A percentile compares a stretch with the other conserved stretches of the same genome.
Evolutionary conservation across 2,329 filamentous ascomycete species (phyloP).

Genomic region (Ascochyta lentis): DNA sequence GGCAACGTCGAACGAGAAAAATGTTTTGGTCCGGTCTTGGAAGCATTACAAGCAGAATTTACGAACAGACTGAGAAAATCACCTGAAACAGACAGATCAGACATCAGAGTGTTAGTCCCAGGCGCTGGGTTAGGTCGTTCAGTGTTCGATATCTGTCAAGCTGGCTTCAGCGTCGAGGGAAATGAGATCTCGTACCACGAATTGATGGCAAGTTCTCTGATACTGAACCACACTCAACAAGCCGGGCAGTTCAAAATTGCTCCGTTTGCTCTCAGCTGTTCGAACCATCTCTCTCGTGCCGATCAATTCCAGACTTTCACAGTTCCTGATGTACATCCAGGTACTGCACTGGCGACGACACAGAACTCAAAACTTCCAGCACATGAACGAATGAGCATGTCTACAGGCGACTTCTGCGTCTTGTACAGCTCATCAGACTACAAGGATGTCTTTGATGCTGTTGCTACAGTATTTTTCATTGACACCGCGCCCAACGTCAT

Average conservation of each 20-base stretch:
- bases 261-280: slow-evolving; percentile 88
- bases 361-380: slow-evolving; percentile 34
- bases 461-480: slow-evolving; percentile 92
- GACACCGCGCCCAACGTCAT: slow-evolving; percentile 95
- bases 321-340: slow-evolving; percentile 75
- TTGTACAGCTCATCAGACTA: slow-evolving; percentile 74
- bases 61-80: slow-evolving; percentile 18
- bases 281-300: slow-evolving; percentile 75
- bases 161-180: slow-evolving; percentile 79
- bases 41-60: slow-evolving; percentile 64
- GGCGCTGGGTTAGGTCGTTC: slow-evolving; percentile 88
- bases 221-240: slow-evolving; percentile 70
- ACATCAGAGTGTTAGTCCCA: slow-evolving; percentile 77
- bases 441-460: slow-evolving; percentile 73
- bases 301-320: slow-evolving; percentile 77
- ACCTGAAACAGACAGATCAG: slow-evolving; percentile 39
- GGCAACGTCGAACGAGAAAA: slow-evolving; percentile 76
- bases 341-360: slow-evolving; percentile 40
- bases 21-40: slow-evolving; percentile 77
- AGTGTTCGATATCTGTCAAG: slow-evolving; percentile 81
- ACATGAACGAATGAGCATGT: slow-evolving; percentile 84
- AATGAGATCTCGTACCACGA: slow-evolving; percentile 98
- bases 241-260: slow-evolving; percentile 74
- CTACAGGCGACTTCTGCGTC: slow-evolving; percentile 90
- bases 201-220: slow-evolving; percentile 80